Percentiles rank a stretch among this genome's conserved stretches.
phyloP scores from a whole-genome alignment of 148 eudicot genomes.

The Tetragonia tetragonoides region DNA sequence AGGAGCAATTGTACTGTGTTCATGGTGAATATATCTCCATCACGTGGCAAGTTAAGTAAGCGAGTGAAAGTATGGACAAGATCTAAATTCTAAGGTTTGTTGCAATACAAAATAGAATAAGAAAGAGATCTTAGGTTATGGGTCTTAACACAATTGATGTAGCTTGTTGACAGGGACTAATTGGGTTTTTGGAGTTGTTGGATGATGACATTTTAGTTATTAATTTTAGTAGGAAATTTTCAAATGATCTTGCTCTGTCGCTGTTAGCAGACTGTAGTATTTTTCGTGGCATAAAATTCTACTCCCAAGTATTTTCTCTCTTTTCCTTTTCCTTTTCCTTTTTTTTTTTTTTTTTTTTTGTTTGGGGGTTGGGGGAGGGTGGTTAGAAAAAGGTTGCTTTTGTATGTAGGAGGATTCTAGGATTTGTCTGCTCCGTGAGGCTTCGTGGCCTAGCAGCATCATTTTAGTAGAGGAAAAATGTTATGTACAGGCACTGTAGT shows the following conservation, averaged over 20 bases:
- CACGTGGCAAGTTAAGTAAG: not conserved
- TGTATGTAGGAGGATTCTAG: not conserved
- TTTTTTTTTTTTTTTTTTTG: not conserved
- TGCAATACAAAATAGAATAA: not conserved
- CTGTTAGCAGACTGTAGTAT: not conserved
- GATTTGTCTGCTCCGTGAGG: not conserved
- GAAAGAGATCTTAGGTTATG: not conserved
- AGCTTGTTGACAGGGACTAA: not conserved
- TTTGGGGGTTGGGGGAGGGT: not conserved
- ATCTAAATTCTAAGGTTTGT: not conserved
- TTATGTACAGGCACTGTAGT: no score
- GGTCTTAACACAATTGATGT: not conserved
- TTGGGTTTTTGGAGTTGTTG: slow-evolving; percentile 12
- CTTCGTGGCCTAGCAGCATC: not conserved
- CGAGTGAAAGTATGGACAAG: not conserved
- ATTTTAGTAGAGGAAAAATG: no score
- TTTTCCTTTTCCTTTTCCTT: not conserved
- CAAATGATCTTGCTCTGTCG: not conserved
- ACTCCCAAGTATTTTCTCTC: not conserved
- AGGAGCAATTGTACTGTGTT: not conserved
- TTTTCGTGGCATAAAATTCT: not conserved
- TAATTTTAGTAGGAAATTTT: not conserved
- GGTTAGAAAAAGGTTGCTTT: not conserved
- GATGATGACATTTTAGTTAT: slow-evolving; percentile 5
- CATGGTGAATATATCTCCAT: not conserved